Evolutionary conservation across 768 basidiomycete species (phyloP).

Genomic region (Phlebiopsis flavidoalba): DNA sequence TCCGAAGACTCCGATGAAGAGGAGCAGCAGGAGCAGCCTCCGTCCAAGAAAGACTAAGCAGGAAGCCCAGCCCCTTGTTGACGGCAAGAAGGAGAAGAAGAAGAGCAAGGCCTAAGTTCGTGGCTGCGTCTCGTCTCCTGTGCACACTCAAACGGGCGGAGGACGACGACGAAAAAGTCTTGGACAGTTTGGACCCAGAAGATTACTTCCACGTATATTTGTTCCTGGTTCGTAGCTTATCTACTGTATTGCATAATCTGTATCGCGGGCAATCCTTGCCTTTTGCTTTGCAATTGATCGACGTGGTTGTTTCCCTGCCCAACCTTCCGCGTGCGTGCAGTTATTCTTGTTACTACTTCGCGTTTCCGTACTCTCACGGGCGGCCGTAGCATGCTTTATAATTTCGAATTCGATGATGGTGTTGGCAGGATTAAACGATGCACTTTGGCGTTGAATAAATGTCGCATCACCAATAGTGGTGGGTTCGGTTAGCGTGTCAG

Average conservation of each 20-base stretch:
- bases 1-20: slow-evolving; percentile 23
- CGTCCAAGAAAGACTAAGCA: slow-evolving; percentile 23
- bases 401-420: too few species aligned
- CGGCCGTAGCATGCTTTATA: too few species aligned
- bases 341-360: too few species aligned
- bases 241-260: slow-evolving; percentile 7
- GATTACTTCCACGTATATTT: slow-evolving; percentile 5
- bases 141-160: not conserved
- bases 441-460: too few species aligned
- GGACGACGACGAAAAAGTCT: not conserved
- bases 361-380: too few species aligned
- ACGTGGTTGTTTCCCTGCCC: not conserved
- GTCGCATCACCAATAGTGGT: too few species aligned
- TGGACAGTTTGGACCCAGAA: slow-evolving; percentile 1
- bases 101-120: slow-evolving; percentile 7
- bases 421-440: too few species aligned
- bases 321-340: too few species aligned
- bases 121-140: not conserved
- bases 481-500: too few species aligned
- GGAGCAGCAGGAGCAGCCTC: slow-evolving; percentile 21
- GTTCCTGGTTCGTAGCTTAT: slow-evolving; percentile 3
- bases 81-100: slow-evolving; percentile 43
- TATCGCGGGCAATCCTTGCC: not conserved
- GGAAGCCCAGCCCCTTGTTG: slow-evolving; percentile 25
- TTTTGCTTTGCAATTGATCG: not conserved